Evolutionary conservation across 169 alveolate species (phyloP).

Genomic region (Plasmodium knowlesi): DNA sequence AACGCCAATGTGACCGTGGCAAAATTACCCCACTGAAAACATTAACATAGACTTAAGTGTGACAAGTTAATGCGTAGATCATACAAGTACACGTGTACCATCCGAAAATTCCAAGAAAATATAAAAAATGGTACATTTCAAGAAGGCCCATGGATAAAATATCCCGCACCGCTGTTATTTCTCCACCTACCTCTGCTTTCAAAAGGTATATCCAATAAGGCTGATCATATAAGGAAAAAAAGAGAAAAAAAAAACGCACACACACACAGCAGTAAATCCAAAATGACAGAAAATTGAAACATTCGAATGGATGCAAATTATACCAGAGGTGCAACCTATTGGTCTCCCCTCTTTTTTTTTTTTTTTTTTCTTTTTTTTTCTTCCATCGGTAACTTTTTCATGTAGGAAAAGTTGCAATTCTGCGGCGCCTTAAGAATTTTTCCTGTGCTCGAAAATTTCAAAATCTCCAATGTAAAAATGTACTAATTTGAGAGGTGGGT

Average conservation of each 20-base stretch:
- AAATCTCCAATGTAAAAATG: background rate
- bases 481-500: background rate
- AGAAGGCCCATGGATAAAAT: background rate
- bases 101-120: background rate
- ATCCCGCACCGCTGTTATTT: background rate
- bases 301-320: background rate
- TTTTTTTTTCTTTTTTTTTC: background rate
- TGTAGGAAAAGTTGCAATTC: background rate
- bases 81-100: background rate
- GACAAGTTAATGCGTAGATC: background rate
- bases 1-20: background rate
- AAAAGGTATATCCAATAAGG: background rate
- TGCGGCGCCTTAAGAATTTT: background rate
- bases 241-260: background rate
- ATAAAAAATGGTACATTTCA: background rate
- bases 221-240: background rate
- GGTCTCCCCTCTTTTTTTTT: background rate
- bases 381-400: background rate
- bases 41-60: background rate
- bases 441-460: background rate
- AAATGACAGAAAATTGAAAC: background rate
- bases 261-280: background rate
- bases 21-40: background rate
- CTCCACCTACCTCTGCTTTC: background rate
- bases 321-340: background rate